Base-by-base conservation (phyloP, 2,329 filamentous ascomycete genomes). In the Botrytis medusae region DNA sequence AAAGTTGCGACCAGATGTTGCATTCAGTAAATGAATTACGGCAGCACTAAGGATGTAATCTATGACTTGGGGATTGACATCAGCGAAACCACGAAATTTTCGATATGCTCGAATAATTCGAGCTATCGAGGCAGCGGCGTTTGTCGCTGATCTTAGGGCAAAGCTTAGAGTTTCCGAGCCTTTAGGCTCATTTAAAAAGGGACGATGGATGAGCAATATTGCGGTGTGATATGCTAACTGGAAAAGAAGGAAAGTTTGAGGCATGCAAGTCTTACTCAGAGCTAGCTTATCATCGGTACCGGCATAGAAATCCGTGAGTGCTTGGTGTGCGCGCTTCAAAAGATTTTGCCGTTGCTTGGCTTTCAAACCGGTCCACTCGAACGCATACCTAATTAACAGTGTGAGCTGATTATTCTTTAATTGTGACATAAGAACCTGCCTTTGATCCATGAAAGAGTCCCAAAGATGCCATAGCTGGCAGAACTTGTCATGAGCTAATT, bases 371-470 rank as follows among this genome's bases (percentile, higher is more conserved):
- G 18, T 25, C 62, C 42, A 65, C 42, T 65, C 62, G 10, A 65
- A 65, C 2, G 62, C 62, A 48, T 65, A 65, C 62, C 42, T 65
- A 29, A 20, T 65, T 8, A 16, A 25, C 34, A 10, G 16, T 54
- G 12, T 65, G 29, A 65, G 62, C 32, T 22, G 0, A 34, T 9
- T n/a, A 2, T 65, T 46, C 9, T 48, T 16, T 48, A 25, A 14
- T 46, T 20, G 7, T 29, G 62, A 65, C 14, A 34, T 2, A 12
- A 54, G 4, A 54, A 22, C 42, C 20, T 67, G 74, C 74, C 73
- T 65, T 73, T 76, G 72, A 63, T 76, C 73, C 74, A 76, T 74
- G 34, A 73, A 71, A 29, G 75, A 75, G 51, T 75, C 75, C 75
- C 75, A 76, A 20, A 76, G 54, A 69, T 76, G 74, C 75, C 75